phyloP scores from a whole-genome alignment of 352 stramenopile genomes.

The Pythium dissotocum region DNA sequence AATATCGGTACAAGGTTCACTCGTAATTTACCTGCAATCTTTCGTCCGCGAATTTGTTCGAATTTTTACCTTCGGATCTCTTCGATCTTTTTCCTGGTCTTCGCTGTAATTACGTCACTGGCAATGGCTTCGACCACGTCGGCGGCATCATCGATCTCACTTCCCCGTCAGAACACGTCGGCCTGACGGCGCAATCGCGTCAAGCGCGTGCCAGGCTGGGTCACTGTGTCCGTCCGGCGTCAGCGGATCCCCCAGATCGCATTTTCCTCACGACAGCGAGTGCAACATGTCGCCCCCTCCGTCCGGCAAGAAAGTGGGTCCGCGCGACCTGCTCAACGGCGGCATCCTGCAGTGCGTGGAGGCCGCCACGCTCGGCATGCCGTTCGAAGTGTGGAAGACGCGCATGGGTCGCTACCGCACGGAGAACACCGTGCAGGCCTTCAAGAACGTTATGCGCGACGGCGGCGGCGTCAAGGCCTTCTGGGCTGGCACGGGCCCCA shows the following conservation, averaged over 20 bases:
- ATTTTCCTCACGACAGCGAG: background rate
- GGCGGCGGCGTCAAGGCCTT: slow-evolving; percentile 81
- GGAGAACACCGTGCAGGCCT: slow-evolving; percentile 80
- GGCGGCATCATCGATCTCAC: slow-evolving; percentile 19
- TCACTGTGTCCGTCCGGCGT: background rate
- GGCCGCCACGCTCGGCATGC: slow-evolving; percentile 88
- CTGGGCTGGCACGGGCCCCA: slow-evolving; percentile 87
- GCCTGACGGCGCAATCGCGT: background rate
- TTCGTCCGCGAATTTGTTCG: background rate
- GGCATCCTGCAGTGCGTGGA: slow-evolving; percentile 88
- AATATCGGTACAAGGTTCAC: background rate
- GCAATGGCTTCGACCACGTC: slow-evolving; percentile 19
- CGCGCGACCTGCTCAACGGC: slow-evolving; percentile 78
- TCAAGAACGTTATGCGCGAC: slow-evolving; percentile 88
- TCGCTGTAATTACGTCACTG: slow-evolving; percentile 24
- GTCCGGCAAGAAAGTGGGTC: slow-evolving; percentile 80
- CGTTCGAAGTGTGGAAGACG: slow-evolving; percentile 93
- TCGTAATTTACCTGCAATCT: background rate
- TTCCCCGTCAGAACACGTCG: slow-evolving; percentile 20
- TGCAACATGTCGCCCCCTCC: slow-evolving; percentile 49
- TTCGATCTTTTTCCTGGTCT: slow-evolving; percentile 24
- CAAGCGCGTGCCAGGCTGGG: background rate
- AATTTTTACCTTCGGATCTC: slow-evolving; percentile 11
- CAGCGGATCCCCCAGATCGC: background rate
- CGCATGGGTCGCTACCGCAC: slow-evolving; percentile 89